Evolutionary conservation across 768 basidiomycete genomes (phyloP).

Genomic region (Lactifluus hygrophoroides): DNA sequence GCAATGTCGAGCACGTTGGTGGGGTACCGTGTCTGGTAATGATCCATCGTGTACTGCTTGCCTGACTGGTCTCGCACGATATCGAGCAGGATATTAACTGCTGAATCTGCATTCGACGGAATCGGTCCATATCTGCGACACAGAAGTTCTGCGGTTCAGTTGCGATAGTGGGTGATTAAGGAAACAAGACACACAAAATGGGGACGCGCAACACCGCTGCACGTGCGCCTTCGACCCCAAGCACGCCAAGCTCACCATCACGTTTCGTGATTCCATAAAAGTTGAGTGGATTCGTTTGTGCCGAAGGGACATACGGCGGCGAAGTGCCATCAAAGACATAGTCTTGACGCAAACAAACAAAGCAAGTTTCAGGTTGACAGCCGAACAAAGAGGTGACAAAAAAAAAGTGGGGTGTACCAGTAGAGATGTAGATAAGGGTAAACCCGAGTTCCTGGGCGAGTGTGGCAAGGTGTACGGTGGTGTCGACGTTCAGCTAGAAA

Average conservation of each 20-base stretch:
- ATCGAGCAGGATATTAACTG: slow-evolving; percentile 83
- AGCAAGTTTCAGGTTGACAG: too few species aligned
- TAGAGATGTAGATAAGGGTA: slow-evolving; percentile 86
- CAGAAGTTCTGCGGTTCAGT: neutral
- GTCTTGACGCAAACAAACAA: slow-evolving; percentile 39
- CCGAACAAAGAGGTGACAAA: neutral
- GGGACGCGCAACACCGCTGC: slow-evolving; percentile 79
- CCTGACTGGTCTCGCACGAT: slow-evolving; percentile 81
- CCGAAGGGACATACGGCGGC: slow-evolving; percentile 76
- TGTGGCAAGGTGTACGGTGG: slow-evolving; percentile 62
- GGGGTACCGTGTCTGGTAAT: slow-evolving; percentile 87
- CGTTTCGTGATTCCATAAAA: slow-evolving; percentile 83
- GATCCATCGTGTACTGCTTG: slow-evolving; percentile 91
- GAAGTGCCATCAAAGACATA: slow-evolving; percentile 95
- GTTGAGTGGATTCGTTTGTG: slow-evolving; percentile 75
- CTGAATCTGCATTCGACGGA: slow-evolving; percentile 76
- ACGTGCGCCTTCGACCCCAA: slow-evolving; percentile 48
- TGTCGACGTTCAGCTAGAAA: slow-evolving; percentile 68
- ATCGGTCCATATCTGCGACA: slow-evolving; percentile 73
- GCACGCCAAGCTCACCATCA: slow-evolving; percentile 75
- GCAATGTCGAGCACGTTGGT: slow-evolving; percentile 88
- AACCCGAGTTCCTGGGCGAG: slow-evolving; percentile 55
- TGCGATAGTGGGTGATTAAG: neutral
- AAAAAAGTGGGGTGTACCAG: slow-evolving; percentile 37
- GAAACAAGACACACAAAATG: slow-evolving; percentile 58